Evolutionary conservation across 2,329 filamentous ascomycete genomes (phyloP).

Genomic region (Microdochium bolleyi): DNA sequence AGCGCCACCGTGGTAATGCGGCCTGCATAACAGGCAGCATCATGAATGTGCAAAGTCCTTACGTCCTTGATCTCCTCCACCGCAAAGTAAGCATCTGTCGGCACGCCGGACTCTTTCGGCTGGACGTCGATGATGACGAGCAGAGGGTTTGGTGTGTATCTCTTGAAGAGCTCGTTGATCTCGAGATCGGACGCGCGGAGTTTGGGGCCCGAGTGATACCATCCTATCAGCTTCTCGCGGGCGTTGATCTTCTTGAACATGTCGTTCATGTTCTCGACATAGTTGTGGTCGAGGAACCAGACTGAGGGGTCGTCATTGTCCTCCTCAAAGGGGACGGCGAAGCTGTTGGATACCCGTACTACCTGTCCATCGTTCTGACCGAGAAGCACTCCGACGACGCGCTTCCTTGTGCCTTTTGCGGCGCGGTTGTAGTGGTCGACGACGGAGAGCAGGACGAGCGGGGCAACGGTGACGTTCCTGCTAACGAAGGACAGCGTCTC

Average conservation of each 20-base stretch:
- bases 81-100: conserved; percentile 97
- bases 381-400: conserved; percentile 89
- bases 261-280: conserved; percentile 98
- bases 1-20: neutral
- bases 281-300: conserved; percentile 99
- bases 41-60: conserved; percentile 24
- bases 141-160: conserved; percentile 93
- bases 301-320: conserved; percentile 98
- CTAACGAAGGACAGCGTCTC: conserved; percentile 93
- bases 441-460: conserved; percentile 91
- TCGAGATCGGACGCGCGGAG: conserved; percentile 92
- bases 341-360: conserved; percentile 97
- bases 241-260: conserved; percentile 99
- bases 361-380: conserved; percentile 95
- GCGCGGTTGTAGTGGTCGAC: conserved; percentile 98
- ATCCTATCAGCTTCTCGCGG: conserved; percentile 96
- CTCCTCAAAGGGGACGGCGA: conserved; percentile 99
- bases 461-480: conserved; percentile 92
- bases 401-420: conserved; percentile 75
- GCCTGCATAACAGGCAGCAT: neutral
- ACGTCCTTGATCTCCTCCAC: conserved; percentile 99
- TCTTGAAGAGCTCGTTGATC: conserved; percentile 99
- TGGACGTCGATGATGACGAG: conserved; percentile 98
- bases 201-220: conserved; percentile 98
- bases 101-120: conserved; percentile 94